Base-by-base conservation (phyloP, 495 filamentous ascomycete species). In the Hypoxylon rickii region DNA sequence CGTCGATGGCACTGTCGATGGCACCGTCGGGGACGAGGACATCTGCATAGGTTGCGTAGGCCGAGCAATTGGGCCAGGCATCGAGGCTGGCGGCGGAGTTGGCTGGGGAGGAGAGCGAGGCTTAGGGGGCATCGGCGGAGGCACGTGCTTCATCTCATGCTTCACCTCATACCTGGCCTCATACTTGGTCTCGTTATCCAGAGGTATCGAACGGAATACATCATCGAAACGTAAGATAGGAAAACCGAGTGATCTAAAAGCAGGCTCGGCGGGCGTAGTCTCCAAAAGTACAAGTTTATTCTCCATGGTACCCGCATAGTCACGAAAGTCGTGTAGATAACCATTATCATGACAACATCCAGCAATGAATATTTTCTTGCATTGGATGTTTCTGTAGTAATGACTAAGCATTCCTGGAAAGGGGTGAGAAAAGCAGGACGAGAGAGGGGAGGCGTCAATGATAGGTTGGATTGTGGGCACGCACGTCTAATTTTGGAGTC, bases 401-500 rank as follows among this genome's bases (percentile, higher is more conserved):
- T 69, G 63, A 44, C 57, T 61, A 59, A 69, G 63, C 55, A 66
- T 57, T 20, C 63, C 66, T 69, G 41, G 15, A 62, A 1, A 19
- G 7, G 37, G 0, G 34, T 57, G 17, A 59, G 56, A 7, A 55
- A 43, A 19, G 5, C 12, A 18, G 22, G 26, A 34, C 11, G 3
- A n/a, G 12, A n/a, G 15, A 46, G 5, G 18, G 34, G 26, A 34
- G 7, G 32, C 32, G 12, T 4, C 34, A 17, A 5, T 18, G 4
- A 34, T n/a, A 34, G 32, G 13, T 3, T n/a, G 3, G 10, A 17
- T 38, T 15, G 7, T 15, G 34, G 34, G 34, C n/a, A 61, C 66
- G 45, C 41, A 69, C 66, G 57, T 66, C 66, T 62, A 54, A 69
- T 66, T 43, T 69, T 69, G 36, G 66, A 66, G 51, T 69, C 66